Evolutionary conservation across 768 basidiomycete species (phyloP).

Genomic region (Tylopilus plumbeoviolaceoides): DNA sequence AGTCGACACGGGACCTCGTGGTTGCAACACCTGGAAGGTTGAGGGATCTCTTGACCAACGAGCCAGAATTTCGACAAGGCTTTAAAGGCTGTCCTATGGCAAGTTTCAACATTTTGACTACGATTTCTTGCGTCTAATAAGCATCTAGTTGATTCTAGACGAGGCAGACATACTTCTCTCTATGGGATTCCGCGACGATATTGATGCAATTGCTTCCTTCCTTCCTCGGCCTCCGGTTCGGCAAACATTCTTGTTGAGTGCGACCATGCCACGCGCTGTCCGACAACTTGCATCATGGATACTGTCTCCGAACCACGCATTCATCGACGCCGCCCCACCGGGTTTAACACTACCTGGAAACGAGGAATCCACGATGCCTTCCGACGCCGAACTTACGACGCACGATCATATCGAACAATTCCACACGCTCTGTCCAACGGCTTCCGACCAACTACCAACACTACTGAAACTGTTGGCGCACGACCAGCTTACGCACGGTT

Average conservation of each 20-base stretch:
- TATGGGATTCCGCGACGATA: conserved; percentile 88
- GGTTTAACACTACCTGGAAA: conserved; percentile 32
- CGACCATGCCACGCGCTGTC: conserved; percentile 73
- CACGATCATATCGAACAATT: conserved; percentile 79
- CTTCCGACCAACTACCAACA: conserved; percentile 73
- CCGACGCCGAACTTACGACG: conserved; percentile 39
- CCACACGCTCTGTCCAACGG: conserved; percentile 65
- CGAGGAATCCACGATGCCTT: background rate
- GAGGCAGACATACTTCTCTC: conserved; percentile 90
- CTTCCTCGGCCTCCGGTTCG: conserved; percentile 62
- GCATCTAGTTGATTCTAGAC: conserved; percentile 74
- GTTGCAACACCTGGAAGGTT: conserved; percentile 90
- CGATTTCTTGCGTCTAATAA: conserved; percentile 4
- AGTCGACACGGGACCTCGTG: no score
- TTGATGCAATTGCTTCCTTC: conserved; percentile 62
- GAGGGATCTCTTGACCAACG: conserved; percentile 62
- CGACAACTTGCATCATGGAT: conserved; percentile 62
- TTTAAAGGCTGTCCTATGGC: conserved; percentile 58
- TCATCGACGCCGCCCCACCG: conserved; percentile 68
- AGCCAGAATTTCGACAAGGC: conserved; percentile 49
- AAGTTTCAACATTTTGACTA: conserved; percentile 22
- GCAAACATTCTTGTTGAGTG: conserved; percentile 92
- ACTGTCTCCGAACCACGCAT: conserved; percentile 57
- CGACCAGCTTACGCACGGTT: conserved; percentile 74
- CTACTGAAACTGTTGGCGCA: conserved; percentile 76